Base-by-base conservation (phyloP, 768 basidiomycete species). In the Boletellus emodensis region DNA sequence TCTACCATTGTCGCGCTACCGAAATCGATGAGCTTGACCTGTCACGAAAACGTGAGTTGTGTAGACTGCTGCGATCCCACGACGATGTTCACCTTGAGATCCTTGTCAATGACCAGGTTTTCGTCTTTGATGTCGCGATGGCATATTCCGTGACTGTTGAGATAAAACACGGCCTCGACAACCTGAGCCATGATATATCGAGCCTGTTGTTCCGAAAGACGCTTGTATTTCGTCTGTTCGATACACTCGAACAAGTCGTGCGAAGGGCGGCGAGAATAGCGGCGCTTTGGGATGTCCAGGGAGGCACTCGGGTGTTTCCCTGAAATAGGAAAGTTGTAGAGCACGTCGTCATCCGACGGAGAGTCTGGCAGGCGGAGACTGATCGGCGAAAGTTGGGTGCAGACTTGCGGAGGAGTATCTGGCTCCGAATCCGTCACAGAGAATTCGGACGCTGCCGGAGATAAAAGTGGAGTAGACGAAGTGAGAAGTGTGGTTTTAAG, bases 111-210 rank as follows among this genome's bases (percentile, higher is more conserved):
- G 45, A 92, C 82, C 42, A 94, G 68, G 62, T 99, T 99, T 68
- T 99, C 95, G 48, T 97, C 95, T 66, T 99, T 99, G 61, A 99
- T 84, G 66, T 99, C 95, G 36, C 95, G 86, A 67, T 99, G 95
- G 0, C 87, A 84, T 58, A 98, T 89, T 24, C 94, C 91, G 52
- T 82, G 84, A 40, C 75, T 72, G 60, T 95, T 79, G 33, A 97
- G 77, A 62, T 94, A 91, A 53, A 79, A 70, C 6, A 94, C 87
- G 34, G 85, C 88, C 49, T 92, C 87, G 44, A 91, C 90, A 39
- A 96, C 81, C 70, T 97, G 94, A 32, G 78, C 75, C 65, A 95
- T 93, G 57, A 96, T 83, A 68, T 84, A 84, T 46, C 84, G 81
- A 10, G 92, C 87, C 62, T 88, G 82, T 41, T 71, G 72, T 68